Percentiles rank a stretch among this genome's conserved stretches.
Conservation (phyloP, 805 yeast genomes). For the Candida silvicultrix region DNA sequence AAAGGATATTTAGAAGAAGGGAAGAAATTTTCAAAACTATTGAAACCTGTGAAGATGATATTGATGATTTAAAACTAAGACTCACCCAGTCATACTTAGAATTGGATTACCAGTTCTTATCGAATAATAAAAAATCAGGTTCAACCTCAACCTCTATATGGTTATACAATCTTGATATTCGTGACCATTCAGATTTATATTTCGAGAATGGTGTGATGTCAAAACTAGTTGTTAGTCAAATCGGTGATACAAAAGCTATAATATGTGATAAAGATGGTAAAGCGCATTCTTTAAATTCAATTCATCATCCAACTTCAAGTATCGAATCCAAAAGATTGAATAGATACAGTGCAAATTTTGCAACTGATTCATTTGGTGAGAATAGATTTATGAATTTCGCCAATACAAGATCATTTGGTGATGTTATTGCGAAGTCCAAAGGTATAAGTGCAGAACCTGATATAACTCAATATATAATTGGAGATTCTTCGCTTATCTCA, state of each 20-base stretch:
- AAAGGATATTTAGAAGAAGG: conserved; percentile 54
- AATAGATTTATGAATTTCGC: conserved; percentile 76
- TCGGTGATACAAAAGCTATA: conserved; percentile 88
- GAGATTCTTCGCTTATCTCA: conserved; percentile 42
- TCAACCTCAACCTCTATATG: conserved; percentile 69
- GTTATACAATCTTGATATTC: conserved; percentile 36
- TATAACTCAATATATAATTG: conserved; percentile 59
- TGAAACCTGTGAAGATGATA: conserved; percentile 17
- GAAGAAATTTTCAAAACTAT: conserved; percentile 28
- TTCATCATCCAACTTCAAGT: conserved; percentile 85
- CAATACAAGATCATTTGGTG: conserved; percentile 94
- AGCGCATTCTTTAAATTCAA: conserved; percentile 70
- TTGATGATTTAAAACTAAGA: conserved; percentile 55
- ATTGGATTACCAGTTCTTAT: conserved; percentile 58
- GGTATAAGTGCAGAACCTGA: conserved; percentile 96
- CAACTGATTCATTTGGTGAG: conserved; percentile 90
- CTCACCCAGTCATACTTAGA: conserved; percentile 58
- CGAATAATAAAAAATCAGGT: conserved; percentile 34
- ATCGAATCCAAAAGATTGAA: conserved; percentile 69
- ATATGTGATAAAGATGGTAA: conserved; percentile 77
- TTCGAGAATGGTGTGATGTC: conserved; percentile 61
- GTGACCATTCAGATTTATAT: conserved; percentile 24
- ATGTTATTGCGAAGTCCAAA: conserved; percentile 65
- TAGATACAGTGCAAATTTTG: conserved; percentile 53
- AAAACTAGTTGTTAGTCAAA: conserved; percentile 74